Conservation (phyloP, 2,329 filamentous ascomycete genomes). For the Claviceps citrina region DNA sequence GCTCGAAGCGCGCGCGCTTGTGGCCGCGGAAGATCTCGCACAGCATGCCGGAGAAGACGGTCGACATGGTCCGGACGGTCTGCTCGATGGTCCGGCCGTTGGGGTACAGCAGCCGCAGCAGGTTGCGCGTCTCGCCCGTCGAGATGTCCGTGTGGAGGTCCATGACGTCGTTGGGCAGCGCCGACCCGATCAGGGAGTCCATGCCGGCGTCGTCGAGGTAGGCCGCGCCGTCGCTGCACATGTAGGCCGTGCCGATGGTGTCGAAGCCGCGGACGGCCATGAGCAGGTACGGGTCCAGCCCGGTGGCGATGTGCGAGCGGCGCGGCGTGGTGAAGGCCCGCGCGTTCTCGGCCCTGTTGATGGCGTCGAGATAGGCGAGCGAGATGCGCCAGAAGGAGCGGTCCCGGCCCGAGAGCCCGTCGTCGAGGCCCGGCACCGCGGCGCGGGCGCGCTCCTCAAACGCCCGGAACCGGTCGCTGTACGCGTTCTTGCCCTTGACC, state of each 20-base stretch:
- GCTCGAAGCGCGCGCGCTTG: conserved; percentile 3
- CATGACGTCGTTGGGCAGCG: conserved; percentile 7
- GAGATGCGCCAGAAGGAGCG: conserved; percentile 6
- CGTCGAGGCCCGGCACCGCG: conserved; percentile 3
- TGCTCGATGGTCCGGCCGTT: not conserved
- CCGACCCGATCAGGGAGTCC: conserved; percentile 7
- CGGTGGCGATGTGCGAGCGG: conserved; percentile 3
- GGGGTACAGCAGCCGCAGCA: conserved; percentile 6
- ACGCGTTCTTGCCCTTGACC: conserved; percentile 4
- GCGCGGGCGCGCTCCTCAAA: conserved; percentile 2
- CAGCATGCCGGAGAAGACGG: conserved; percentile 3
- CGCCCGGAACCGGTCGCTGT: conserved; percentile 1
- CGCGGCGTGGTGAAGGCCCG: conserved; percentile 1
- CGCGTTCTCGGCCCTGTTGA: conserved; percentile 4
- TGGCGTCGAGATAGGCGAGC: conserved; percentile 3
- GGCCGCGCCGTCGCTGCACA: conserved; percentile 7
- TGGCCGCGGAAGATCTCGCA: conserved; percentile 7
- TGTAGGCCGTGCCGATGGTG: conserved; percentile 6
- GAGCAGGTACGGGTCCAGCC: conserved; percentile 3
- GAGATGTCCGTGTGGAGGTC: conserved; percentile 6
- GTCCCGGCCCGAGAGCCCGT: conserved; percentile 3
- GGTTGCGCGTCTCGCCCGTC: conserved; percentile 6
- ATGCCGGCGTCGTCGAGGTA: conserved; percentile 6
- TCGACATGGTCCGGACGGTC: conserved; percentile 3
- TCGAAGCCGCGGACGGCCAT: conserved; percentile 5